Base-by-base conservation (phyloP, 306 rosid species). In the Trifolium fragiferum region DNA sequence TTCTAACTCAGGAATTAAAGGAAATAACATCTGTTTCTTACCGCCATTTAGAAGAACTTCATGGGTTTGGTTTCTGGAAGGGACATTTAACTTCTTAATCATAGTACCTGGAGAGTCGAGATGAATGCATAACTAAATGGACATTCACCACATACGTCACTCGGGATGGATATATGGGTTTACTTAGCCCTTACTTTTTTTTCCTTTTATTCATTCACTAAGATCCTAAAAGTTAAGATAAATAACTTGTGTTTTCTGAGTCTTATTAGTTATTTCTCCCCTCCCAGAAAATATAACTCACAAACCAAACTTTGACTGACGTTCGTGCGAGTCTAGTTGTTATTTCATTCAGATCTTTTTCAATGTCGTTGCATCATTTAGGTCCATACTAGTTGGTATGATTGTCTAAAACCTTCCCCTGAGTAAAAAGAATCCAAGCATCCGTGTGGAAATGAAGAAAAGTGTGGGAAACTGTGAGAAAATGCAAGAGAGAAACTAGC, bases 41-140 rank as follows among this genome's bases (percentile, higher is more conserved):
- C 54, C 54, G 10, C 41, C 11, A 6, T 9, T 35, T 44, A 73
- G 32, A 40, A 75, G 18, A 30, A 51, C 27, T 20, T 71, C 44
- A 70, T 37, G 74, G 66, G 32, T 30, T 64, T 64, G 33, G 60
- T 57, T 72, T 59, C 60, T 66, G 66, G 75, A 81, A 55, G 59
- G 78, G 69, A 59, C 66, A 4, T 65, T 21, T 64, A 55, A 18
- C 27, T 57, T 63, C 50, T 74, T 23, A 27, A 30, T 61, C 63
- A 25, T 63, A 38, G 30, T 74, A 27, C 78, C 75, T 44, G 70
- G 59, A 58, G 53, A 49, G 35, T 55, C 62, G 54, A 46, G 60
- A 49, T 58, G 58, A 72, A 57, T 66, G 51, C 20, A 66, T 57
- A 74, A 35, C 59, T 60, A 47, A 59, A 33, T 69, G 66, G 47